Conservation (phyloP, 2,329 filamentous ascomycete species). For the Exophiala oligosperma region DNA sequence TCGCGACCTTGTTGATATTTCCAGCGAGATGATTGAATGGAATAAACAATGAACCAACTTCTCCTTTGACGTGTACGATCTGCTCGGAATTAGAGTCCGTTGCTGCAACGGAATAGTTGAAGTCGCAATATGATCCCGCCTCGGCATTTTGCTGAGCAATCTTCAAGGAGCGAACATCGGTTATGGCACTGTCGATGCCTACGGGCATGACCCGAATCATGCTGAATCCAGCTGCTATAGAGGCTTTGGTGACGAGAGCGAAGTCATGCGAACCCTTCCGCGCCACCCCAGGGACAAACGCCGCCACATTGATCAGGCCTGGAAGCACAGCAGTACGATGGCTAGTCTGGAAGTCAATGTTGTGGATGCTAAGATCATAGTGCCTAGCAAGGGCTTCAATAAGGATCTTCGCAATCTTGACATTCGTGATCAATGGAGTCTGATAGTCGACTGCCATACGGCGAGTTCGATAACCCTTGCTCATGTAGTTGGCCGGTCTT, state of each 20-base stretch:
- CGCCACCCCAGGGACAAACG: conserved; percentile 74
- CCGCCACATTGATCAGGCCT: conserved; percentile 75
- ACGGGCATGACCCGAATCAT: conserved; percentile 80
- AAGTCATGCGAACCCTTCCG: conserved; percentile 66
- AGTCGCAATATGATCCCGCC: conserved; percentile 70
- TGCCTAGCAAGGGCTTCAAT: conserved; percentile 91
- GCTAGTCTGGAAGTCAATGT: conserved; percentile 89
- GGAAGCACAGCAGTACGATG: conserved; percentile 73
- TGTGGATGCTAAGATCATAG: conserved; percentile 79
- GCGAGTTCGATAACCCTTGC: conserved; percentile 92
- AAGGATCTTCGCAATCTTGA: conserved; percentile 98
- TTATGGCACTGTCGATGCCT: conserved; percentile 70
- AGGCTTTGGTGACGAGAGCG: conserved; percentile 69
- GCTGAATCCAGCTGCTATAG: conserved; percentile 72
- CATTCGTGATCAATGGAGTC: conserved; percentile 94
- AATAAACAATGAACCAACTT: conserved; percentile 79
- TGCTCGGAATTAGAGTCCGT: conserved; percentile 73
- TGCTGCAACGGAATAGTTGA: conserved; percentile 75
- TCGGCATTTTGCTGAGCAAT: conserved; percentile 71
- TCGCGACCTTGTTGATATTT: conserved; percentile 80
- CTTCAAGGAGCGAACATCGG: conserved; percentile 69
- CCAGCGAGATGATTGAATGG: conserved; percentile 76
- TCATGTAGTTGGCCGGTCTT: conserved; percentile 96
- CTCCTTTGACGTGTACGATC: conserved; percentile 68
- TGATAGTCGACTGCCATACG: conserved; percentile 98